These are phyloP conservation scores for Viola pubescens DNA, from an alignment of 441 rosid species.

Conservation along the genomic window DNA sequence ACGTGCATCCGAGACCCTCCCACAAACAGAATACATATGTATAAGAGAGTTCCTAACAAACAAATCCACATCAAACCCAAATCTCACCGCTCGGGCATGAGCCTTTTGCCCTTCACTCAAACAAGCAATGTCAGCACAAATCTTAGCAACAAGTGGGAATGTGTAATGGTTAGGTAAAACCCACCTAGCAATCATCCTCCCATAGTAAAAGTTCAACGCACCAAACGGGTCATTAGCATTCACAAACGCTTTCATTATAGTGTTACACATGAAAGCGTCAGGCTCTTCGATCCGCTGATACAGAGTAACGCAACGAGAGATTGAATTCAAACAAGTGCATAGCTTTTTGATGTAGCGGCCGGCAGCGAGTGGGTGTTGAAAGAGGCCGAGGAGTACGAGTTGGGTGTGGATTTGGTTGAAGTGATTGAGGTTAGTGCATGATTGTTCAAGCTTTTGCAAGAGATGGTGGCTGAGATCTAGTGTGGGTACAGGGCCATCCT, in stretches of 20 bases:
- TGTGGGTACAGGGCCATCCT: slow-evolving; percentile 1
- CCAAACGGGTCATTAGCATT: slow-evolving; percentile 23
- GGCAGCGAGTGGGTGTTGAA: slow-evolving; percentile 35
- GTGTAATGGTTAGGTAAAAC: slow-evolving; percentile 47
- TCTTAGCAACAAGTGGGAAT: slow-evolving; percentile 45
- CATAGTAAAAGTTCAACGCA: slow-evolving; percentile 48
- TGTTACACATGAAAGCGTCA: slow-evolving; percentile 56
- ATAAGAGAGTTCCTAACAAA: slow-evolving; percentile 54
- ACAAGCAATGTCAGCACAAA: slow-evolving; percentile 36
- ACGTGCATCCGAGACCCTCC: slow-evolving; percentile 30
- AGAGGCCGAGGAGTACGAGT: slow-evolving; percentile 34
- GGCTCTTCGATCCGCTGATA: slow-evolving; percentile 36
- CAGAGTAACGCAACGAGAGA: slow-evolving; percentile 31
- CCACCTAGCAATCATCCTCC: slow-evolving; percentile 35
- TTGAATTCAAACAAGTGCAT: slow-evolving; percentile 27
- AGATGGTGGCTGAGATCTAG: slow-evolving; percentile 28
- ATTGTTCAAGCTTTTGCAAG: slow-evolving; percentile 32
- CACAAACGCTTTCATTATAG: slow-evolving; percentile 36
- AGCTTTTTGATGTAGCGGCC: slow-evolving; percentile 39
- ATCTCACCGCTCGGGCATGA: slow-evolving; percentile 31
- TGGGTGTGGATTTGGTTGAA: slow-evolving; percentile 48
- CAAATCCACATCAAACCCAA: slow-evolving; percentile 47
- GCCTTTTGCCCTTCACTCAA: slow-evolving; percentile 44
- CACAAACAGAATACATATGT: slow-evolving; percentile 44
- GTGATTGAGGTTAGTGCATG: slow-evolving; percentile 26